phyloP scores from a whole-genome alignment of 441 rosid species.

The Capsella rubella region DNA sequence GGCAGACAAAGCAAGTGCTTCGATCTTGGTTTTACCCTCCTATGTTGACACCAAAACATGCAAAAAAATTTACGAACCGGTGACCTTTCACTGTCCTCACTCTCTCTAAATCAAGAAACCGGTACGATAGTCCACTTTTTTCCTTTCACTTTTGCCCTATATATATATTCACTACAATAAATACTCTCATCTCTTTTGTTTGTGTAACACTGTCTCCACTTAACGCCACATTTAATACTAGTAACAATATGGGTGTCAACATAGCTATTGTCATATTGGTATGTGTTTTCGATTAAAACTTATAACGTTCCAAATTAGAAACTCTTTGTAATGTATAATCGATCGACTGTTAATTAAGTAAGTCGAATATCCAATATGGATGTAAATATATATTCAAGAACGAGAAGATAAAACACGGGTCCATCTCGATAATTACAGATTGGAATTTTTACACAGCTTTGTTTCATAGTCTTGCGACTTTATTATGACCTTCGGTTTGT shows the following conservation, averaged over 20 bases:
- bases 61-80: slow-evolving; percentile 30
- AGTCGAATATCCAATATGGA: neutral
- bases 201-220: neutral
- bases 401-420: slow-evolving; percentile 12
- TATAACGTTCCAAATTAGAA: neutral
- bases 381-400: neutral
- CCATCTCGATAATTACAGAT: slow-evolving; percentile 25
- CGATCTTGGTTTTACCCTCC: slow-evolving; percentile 37
- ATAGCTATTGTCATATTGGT: neutral
- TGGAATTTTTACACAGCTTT: neutral
- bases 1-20: slow-evolving; percentile 47
- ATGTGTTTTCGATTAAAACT: neutral
- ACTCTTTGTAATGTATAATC: neutral
- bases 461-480: slow-evolving; percentile 29
- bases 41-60: slow-evolving; percentile 40
- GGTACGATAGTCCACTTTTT: slow-evolving; percentile 1
- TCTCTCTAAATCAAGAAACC: slow-evolving; percentile 37
- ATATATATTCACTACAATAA: slow-evolving; percentile 10
- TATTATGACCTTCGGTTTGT: slow-evolving; percentile 25
- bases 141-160: slow-evolving; percentile 28
- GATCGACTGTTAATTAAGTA: neutral
- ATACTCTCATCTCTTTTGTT: slow-evolving; percentile 26
- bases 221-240: neutral
- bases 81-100: slow-evolving; percentile 38
- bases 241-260: neutral